Conservation (phyloP, 1,139 yeast genomes). For the Zygoascus sp. region DNA sequence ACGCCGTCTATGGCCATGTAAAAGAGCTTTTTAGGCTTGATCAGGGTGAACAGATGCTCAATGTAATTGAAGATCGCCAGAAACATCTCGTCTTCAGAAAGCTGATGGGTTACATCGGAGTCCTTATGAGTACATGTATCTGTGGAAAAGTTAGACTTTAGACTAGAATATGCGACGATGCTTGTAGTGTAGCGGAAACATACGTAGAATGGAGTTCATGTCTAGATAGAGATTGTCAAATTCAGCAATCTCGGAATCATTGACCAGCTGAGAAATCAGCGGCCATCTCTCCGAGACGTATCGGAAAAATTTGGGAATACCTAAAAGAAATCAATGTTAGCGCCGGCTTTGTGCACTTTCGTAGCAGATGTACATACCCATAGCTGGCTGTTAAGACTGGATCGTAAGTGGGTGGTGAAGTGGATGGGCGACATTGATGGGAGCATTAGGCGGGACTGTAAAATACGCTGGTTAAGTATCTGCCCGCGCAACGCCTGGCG, state of each 20-base stretch:
- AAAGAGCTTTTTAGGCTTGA: slow-evolving; percentile 80
- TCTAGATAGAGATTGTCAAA: slow-evolving; percentile 92
- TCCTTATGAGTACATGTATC: slow-evolving; percentile 59
- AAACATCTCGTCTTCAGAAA: slow-evolving; percentile 89
- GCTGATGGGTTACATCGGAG: slow-evolving; percentile 40
- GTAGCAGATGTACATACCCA: neutral
- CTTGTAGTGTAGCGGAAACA: slow-evolving; percentile 7
- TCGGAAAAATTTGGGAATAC: slow-evolving; percentile 94
- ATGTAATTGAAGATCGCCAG: slow-evolving; percentile 91
- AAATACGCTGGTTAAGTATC: neutral
- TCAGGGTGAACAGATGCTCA: slow-evolving; percentile 84
- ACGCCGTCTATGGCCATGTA: slow-evolving; percentile 99
- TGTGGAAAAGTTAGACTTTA: slow-evolving; percentile 5
- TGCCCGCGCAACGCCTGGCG: too few relatives aligned
- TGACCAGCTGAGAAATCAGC: slow-evolving; percentile 80
- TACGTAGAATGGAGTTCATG: slow-evolving; percentile 90
- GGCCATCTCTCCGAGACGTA: slow-evolving; percentile 99
- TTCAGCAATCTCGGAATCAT: slow-evolving; percentile 83
- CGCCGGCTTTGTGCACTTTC: too few relatives aligned
- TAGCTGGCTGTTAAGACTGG: too few relatives aligned
- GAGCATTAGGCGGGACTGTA: neutral
- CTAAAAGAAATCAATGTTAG: slow-evolving; percentile 37
- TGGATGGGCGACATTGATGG: too few relatives aligned
- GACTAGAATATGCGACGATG: neutral
- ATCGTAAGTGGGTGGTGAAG: neutral